Percentiles rank a stretch among this genome's conserved stretches.
Conservation (phyloP, 441 rosid genomes). For the Hypseocharis bilobata region DNA sequence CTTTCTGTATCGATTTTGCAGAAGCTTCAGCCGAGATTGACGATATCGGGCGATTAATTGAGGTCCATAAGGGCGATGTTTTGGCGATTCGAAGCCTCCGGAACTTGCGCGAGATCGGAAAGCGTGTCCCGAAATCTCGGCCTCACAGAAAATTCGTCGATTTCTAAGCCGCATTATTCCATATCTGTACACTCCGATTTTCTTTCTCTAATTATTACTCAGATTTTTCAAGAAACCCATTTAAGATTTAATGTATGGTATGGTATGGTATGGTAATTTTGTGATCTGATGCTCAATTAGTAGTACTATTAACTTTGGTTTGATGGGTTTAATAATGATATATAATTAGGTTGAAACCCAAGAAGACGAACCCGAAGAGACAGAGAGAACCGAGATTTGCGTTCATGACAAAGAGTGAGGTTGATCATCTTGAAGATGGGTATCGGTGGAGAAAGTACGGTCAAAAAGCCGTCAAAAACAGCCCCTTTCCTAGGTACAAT, state of each 20-base stretch:
- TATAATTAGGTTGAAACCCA: constrained; percentile 45
- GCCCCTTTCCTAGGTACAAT: constrained; percentile 57
- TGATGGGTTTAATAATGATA: constrained; percentile 19
- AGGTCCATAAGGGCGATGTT: constrained; percentile 35
- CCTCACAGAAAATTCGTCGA: constrained; percentile 58
- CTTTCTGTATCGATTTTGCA: neutral
- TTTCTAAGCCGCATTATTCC: constrained; percentile 25
- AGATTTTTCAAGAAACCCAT: too few species aligned
- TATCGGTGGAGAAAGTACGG: constrained; percentile 72
- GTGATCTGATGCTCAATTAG: too few species aligned
- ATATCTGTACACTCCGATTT: neutral
- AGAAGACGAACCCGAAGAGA: constrained; percentile 48
- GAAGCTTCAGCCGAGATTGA: constrained; percentile 31
- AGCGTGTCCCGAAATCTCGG: constrained; percentile 29
- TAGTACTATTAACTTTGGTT: too few species aligned
- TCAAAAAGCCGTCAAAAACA: constrained; percentile 61
- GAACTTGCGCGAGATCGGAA: constrained; percentile 48
- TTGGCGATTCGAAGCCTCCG: constrained; percentile 52
- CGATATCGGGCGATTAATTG: constrained; percentile 28
- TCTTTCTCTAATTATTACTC: too few species aligned
- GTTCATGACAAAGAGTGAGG: constrained; percentile 62
- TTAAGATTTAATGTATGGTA: too few species aligned
- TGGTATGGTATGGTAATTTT: too few species aligned
- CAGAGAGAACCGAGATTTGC: constrained; percentile 59
- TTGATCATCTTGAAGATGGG: constrained; percentile 58